Conservation (phyloP, 805 yeast genomes). For the Candida boidinii region DNA sequence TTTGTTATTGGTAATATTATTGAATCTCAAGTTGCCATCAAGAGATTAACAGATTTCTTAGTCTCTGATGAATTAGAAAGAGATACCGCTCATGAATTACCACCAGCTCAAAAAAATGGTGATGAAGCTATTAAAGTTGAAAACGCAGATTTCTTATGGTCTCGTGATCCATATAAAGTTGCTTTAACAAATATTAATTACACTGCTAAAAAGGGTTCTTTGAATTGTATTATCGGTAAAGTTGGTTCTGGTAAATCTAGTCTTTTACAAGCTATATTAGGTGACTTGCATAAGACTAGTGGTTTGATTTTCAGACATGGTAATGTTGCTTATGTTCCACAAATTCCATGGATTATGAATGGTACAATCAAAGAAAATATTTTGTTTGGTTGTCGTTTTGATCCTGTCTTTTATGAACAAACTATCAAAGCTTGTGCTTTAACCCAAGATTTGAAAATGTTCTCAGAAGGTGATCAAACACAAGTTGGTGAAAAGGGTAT, state of each 20-base stretch:
- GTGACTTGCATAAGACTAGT: slow-evolving; percentile 68
- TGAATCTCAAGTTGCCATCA: slow-evolving; percentile 80
- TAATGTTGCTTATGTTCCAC: slow-evolving; percentile 80
- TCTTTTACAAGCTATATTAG: slow-evolving; percentile 67
- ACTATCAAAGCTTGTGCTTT: slow-evolving; percentile 86
- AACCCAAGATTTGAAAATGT: slow-evolving; percentile 59
- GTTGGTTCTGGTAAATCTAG: slow-evolving; percentile 92
- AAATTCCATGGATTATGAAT: slow-evolving; percentile 93
- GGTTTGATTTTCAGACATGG: slow-evolving; percentile 74
- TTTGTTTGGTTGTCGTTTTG: slow-evolving; percentile 76
- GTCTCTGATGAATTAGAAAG: slow-evolving; percentile 71
- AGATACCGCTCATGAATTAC: slow-evolving; percentile 47
- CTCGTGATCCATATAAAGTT: slow-evolving; percentile 62
- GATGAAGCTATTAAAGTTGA: slow-evolving; percentile 58
- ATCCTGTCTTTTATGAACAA: slow-evolving; percentile 66
- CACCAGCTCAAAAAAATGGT: slow-evolving; percentile 43
- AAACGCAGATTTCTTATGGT: slow-evolving; percentile 72
- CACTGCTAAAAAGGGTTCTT: slow-evolving; percentile 61
- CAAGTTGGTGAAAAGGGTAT: slow-evolving; percentile 95
- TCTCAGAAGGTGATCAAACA: slow-evolving; percentile 82
- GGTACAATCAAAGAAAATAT: slow-evolving; percentile 85
- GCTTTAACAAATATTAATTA: slow-evolving; percentile 60
- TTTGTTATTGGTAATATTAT: slow-evolving; percentile 78
- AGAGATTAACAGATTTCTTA: slow-evolving; percentile 68
- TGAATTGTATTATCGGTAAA: slow-evolving; percentile 79